These are phyloP conservation scores for Macrolepiota dolichaula DNA, from an alignment of 768 basidiomycete genomes.

Conservation along the genomic window DNA sequence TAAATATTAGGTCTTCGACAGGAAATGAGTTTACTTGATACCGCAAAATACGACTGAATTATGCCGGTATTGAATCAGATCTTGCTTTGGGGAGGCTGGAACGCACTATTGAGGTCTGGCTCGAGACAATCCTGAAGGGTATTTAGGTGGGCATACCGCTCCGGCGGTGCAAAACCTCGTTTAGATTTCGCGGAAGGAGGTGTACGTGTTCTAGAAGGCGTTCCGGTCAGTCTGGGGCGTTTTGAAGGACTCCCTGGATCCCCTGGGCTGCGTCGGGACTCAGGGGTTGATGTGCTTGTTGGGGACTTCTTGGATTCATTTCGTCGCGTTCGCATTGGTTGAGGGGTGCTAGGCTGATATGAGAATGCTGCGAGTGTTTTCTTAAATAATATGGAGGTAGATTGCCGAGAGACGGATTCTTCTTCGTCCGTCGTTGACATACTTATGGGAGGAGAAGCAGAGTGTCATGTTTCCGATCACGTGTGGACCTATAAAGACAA, in stretches of 20 bases:
- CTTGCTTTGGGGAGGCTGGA: neutral
- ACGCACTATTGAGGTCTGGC: constrained; percentile 49
- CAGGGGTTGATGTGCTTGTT: neutral
- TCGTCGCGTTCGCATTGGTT: neutral
- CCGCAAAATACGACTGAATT: constrained; percentile 75
- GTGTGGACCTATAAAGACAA: neutral
- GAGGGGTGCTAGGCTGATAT: neutral
- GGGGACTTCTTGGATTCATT: neutral
- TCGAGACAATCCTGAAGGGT: constrained; percentile 50
- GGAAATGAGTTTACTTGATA: constrained; percentile 57
- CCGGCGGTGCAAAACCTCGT: constrained; percentile 47
- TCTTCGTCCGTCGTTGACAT: neutral
- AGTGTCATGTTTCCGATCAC: neutral
- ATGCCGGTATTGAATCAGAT: neutral
- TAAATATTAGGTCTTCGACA: neutral
- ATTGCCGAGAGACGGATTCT: neutral
- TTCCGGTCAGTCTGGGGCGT: neutral
- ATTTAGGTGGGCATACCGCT: constrained; percentile 48
- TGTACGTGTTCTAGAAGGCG: neutral
- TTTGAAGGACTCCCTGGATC: neutral
- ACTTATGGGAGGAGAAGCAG: too few species aligned
- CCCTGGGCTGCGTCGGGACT: neutral
- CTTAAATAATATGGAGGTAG: neutral
- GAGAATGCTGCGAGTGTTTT: neutral
- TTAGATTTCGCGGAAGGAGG: constrained; percentile 26